phyloP scores from a whole-genome alignment of 768 basidiomycete species.

The Hericium erinaceus region DNA sequence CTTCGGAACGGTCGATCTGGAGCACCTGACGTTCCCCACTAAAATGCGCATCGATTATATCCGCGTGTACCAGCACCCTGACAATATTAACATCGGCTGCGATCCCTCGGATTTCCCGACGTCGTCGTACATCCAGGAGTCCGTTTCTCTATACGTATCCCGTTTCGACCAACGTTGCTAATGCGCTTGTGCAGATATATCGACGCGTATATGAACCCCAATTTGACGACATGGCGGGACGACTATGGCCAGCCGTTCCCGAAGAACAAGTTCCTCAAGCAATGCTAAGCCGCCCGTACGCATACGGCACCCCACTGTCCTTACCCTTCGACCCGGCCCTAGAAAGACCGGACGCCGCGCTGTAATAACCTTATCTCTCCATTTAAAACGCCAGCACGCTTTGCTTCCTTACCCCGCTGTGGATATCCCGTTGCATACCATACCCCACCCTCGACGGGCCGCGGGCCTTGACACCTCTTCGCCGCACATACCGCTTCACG shows the following conservation, averaged over 20 bases:
- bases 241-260: slow-evolving; percentile 40
- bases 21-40: slow-evolving; percentile 40
- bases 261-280: slow-evolving; percentile 38
- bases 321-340: neutral
- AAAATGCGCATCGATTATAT: slow-evolving; percentile 77
- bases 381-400: no score
- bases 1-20: slow-evolving; percentile 50
- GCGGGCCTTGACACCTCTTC: no score
- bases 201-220: slow-evolving; percentile 65
- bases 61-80: slow-evolving; percentile 58
- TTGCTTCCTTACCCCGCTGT: no score
- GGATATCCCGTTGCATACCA: no score
- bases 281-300: slow-evolving; percentile 23
- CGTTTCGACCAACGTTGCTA: neutral
- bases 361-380: no score
- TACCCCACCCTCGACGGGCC: no score
- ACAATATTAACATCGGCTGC: slow-evolving; percentile 46
- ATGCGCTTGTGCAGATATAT: slow-evolving; percentile 32
- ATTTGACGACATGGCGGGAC: slow-evolving; percentile 38
- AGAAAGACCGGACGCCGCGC: no score
- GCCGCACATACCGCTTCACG: no score
- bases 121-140: slow-evolving; percentile 66
- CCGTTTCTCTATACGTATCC: slow-evolving; percentile 17
- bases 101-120: slow-evolving; percentile 74
- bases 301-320: neutral